Evolutionary conservation across 1,284 basidiomycete genomes (phyloP), one percentile per base, ranked within the genome.

Genomic region (Tremellales sp.): DNA sequence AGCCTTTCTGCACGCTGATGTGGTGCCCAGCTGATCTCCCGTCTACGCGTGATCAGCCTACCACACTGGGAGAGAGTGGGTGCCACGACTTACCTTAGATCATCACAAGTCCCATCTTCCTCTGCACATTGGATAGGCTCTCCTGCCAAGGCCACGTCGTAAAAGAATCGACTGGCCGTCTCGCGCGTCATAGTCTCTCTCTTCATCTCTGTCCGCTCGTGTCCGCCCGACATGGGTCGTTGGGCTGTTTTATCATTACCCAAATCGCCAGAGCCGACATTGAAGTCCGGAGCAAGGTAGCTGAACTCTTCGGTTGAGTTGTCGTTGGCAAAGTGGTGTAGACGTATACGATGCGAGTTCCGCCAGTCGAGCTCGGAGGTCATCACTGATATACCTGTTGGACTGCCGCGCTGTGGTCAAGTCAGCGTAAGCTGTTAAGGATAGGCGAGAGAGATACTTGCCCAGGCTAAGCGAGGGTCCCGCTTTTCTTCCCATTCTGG

Each of bases 321-420:
- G 55, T 67, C 72, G 54, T 68, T 67, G 17, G 73, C 70, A 48
- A 73, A 71, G 37, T 65, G 53, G 54, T 76, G 73, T 17, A 78
- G 67, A 0, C 77, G 67, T 17, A 74, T 66, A 2, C 77, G 75
- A 48, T 77, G 77, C 6, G 75, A 67, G 25, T 69, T 52, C 13
- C 72, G 65, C 77, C 77, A 78, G 2, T 60, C 62, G 0, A 72
- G 57, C 35, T 69, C 64, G 6, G 60, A 46, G 37, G 58, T 61
- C 73, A 76, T 74, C 60, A 72, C 72, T 10, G 74, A 71, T 42
- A 77, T 76, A 11, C 77, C 77, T 3, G 77, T 78, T 2, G 73
- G 68, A 35, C 70, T 68, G 13, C 75, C 75, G 53, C 71, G 54
- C 62, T 58, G 24, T 6, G n/a, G n/a, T n/a, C n/a, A n/a, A n/a